Percentiles rank a stretch among this genome's conserved stretches.
Conservation (phyloP, 208 protist genomes). For the Trypanosoma platydactyli region DNA sequence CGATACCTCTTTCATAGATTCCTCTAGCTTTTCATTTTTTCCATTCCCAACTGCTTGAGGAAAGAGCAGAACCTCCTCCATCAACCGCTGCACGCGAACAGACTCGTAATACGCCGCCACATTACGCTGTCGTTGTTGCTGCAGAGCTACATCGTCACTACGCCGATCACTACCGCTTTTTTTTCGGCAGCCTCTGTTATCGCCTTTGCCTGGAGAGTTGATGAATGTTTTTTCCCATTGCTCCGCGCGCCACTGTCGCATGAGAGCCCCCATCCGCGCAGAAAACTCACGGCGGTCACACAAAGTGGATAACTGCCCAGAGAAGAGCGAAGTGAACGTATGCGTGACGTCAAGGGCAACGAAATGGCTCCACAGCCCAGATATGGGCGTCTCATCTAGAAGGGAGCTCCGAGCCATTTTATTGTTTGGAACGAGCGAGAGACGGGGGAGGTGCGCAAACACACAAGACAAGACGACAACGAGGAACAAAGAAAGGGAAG, state of each 20-base stretch:
- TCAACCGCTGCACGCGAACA: slow-evolving; percentile 66
- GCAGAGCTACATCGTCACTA: not conserved
- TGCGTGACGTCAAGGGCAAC: slow-evolving; percentile 21
- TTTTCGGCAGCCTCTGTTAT: not conserved
- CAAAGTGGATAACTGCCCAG: slow-evolving; percentile 11
- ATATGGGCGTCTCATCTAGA: not conserved
- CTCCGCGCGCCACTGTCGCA: slow-evolving; percentile 20
- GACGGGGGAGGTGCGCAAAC: not conserved
- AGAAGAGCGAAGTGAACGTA: slow-evolving; percentile 18
- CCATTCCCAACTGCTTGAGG: not conserved
- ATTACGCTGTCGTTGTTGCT: slow-evolving; percentile 11
- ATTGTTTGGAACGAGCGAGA: not conserved
- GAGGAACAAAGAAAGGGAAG: no score
- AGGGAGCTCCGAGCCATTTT: slow-evolving; percentile 15
- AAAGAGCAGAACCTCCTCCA: slow-evolving; percentile 43
- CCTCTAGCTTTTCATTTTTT: not conserved
- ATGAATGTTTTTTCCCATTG: slow-evolving; percentile 14
- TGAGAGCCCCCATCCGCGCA: slow-evolving; percentile 18
- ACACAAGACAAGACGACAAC: not conserved
- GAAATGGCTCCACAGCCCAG: slow-evolving; percentile 23
- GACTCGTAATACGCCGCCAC: slow-evolving; percentile 56
- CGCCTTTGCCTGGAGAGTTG: not conserved
- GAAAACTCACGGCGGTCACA: slow-evolving; percentile 9
- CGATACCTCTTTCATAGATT: not conserved
- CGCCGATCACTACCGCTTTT: not conserved